These are phyloP conservation scores for Decorospora gaudefroyi DNA, from an alignment of 2,329 filamentous ascomycete genomes.

Conservation along the genomic window DNA sequence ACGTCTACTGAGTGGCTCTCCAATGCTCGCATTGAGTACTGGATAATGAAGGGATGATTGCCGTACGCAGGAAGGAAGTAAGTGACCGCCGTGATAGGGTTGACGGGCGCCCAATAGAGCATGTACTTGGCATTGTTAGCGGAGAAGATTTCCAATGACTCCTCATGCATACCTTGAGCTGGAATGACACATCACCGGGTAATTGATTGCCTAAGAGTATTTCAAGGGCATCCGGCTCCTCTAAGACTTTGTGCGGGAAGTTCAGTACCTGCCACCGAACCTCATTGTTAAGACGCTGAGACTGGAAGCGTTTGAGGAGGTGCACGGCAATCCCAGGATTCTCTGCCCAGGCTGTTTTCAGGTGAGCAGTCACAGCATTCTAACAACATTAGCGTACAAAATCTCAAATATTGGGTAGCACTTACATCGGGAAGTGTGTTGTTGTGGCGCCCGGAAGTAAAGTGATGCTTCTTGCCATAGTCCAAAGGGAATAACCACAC, in stretches of 20 bases:
- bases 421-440: conserved; percentile 50
- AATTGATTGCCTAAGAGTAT: conserved; percentile 77
- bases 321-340: conserved; percentile 86
- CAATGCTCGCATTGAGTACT: conserved; percentile 94
- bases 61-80: conserved; percentile 90
- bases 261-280: conserved; percentile 79
- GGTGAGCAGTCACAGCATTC: conserved; percentile 64
- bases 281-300: conserved; percentile 71
- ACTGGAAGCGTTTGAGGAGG: conserved; percentile 77
- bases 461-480: conserved; percentile 61
- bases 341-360: conserved; percentile 85
- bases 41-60: conserved; percentile 89
- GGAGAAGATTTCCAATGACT: too few species aligned
- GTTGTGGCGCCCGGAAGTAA: conserved; percentile 51
- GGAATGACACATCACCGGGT: conserved; percentile 77
- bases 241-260: conserved; percentile 79
- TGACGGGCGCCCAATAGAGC: conserved; percentile 89
- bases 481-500: conserved; percentile 90
- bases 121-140: conserved; percentile 65
- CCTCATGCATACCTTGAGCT: conserved; percentile 76
- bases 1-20: conserved; percentile 96
- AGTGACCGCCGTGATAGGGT: conserved; percentile 89
- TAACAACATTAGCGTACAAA: conserved; percentile 37
- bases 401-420: neutral
- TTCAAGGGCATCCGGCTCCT: conserved; percentile 80